Evolutionary conservation across 164 flowering plant species (phyloP), one percentile per base, ranked within the genome.

Genomic region (Vitis labrusca): DNA sequence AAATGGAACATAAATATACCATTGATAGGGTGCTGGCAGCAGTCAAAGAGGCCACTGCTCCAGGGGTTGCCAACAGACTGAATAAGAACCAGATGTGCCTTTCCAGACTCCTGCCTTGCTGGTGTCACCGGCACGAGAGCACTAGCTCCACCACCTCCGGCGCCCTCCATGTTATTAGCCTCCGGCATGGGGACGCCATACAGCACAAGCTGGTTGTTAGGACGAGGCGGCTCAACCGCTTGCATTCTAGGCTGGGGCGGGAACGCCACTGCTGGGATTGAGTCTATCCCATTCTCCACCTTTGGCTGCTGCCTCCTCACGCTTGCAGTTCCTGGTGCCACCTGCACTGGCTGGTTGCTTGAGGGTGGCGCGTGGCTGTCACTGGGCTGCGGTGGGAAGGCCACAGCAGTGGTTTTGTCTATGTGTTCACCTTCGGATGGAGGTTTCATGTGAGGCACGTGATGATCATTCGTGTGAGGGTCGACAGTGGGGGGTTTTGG

Each of bases 21-120:
- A 47, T 67, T 67, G 51, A 29, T 10, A 9, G 70, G 70, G 50
- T 58, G 62, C 13, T 48, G 15, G 62, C 0, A 67, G 70, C 63
- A 67, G 58, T 58, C 70, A 58, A 68, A 68, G 10, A 68, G 64
- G 49, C 71, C 71, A 59, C 56, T 50, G 12, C 15, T 59, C 64
- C 71, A 68, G 8, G 71, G 64, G 27, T 47, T 50, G 1, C 64
- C 71, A 6, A 27, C 64, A 50, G 27, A 32, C 64, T 1, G 58
- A 19, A 68, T 48, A 50, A 68, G 54, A 9, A 68, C 54, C 55
- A 68, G 8, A 19, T 11, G 57, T 17, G 55, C 23, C 52, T 10
- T 16, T 14, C 67, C 57, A 27, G 54, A 15, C 71, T 59, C 51
- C 64, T 23, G 32, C 44, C 48, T 52, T 47, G 30, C 9, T 17